Evolutionary conservation across 2,329 filamentous ascomycete species (phyloP).

Genomic region (Neurospora sp.): DNA sequence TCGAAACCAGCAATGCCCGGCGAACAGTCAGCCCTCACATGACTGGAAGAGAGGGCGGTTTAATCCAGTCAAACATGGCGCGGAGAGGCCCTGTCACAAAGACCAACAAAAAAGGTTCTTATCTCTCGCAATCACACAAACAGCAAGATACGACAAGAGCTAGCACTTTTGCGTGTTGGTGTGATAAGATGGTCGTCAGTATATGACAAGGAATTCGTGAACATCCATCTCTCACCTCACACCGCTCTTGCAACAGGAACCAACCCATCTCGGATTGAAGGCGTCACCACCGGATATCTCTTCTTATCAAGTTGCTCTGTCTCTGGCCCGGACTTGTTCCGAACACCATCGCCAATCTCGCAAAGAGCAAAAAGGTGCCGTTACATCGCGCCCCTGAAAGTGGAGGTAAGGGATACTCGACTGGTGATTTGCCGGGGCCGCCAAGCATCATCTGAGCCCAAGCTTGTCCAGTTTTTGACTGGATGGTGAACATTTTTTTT

Average conservation of each 20-base stretch:
- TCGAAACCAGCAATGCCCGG: background rate
- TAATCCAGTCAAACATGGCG: background rate
- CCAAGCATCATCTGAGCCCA: background rate
- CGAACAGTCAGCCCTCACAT: background rate
- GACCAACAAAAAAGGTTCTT: background rate
- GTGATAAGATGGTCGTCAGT: background rate
- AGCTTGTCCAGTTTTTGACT: background rate
- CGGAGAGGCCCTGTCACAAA: background rate
- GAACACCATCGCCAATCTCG: background rate
- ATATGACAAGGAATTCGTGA: background rate
- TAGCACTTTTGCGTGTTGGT: background rate
- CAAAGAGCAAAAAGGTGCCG: background rate
- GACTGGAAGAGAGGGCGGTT: background rate
- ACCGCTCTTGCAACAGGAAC: background rate
- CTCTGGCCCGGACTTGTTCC: background rate
- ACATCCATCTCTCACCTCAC: background rate
- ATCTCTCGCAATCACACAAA: background rate
- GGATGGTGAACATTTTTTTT: background rate
- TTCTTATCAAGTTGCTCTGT: background rate
- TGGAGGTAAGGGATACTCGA: background rate
- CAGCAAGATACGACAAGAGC: background rate
- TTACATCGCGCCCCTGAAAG: background rate
- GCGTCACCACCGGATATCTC: background rate
- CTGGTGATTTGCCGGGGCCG: background rate
- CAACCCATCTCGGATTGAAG: background rate